Percentiles rank a stretch among this genome's conserved stretches.
phyloP scores from a whole-genome alignment of 768 basidiomycete species.

The Tricholoma bakamatsutake region DNA sequence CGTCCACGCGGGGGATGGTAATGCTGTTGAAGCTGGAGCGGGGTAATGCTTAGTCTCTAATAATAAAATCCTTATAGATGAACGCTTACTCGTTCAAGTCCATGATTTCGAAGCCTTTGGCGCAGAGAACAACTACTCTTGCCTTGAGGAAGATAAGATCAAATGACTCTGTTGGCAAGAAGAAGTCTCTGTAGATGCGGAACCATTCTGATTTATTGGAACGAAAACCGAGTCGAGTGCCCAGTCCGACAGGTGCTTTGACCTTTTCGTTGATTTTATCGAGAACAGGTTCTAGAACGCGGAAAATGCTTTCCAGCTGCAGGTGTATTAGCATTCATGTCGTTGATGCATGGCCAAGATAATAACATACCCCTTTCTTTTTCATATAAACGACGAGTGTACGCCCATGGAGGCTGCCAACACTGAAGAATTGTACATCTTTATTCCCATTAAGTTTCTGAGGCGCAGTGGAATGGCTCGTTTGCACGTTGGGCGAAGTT shows the following conservation, averaged over 20 bases:
- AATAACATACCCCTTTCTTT: constrained; percentile 65
- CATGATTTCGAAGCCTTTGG: constrained; percentile 97
- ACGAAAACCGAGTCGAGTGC: constrained; percentile 71
- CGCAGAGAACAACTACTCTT: constrained; percentile 88
- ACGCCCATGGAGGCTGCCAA: constrained; percentile 79
- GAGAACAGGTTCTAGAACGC: constrained; percentile 93
- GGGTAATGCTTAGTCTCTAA: neutral
- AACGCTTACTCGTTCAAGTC: constrained; percentile 78
- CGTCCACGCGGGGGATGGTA: constrained; percentile 81
- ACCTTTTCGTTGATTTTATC: constrained; percentile 80
- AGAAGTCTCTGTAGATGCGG: constrained; percentile 89
- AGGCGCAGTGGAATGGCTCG: constrained; percentile 60
- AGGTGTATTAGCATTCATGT: neutral
- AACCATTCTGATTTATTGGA: constrained; percentile 91
- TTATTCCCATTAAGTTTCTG: constrained; percentile 88
- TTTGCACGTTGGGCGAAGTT: constrained; percentile 59
- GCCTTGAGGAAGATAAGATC: constrained; percentile 91
- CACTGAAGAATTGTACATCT: constrained; percentile 95
- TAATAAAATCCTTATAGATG: neutral
- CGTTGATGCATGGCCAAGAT: neutral
- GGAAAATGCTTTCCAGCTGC: constrained; percentile 86
- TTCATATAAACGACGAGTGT: constrained; percentile 95
- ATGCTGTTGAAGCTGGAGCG: constrained; percentile 73
- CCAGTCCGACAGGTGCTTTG: constrained; percentile 63
- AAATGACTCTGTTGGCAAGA: constrained; percentile 86